These are phyloP conservation scores for Xylariaceae sp. DNA, from an alignment of 2,329 filamentous ascomycete genomes.

Conservation along the genomic window DNA sequence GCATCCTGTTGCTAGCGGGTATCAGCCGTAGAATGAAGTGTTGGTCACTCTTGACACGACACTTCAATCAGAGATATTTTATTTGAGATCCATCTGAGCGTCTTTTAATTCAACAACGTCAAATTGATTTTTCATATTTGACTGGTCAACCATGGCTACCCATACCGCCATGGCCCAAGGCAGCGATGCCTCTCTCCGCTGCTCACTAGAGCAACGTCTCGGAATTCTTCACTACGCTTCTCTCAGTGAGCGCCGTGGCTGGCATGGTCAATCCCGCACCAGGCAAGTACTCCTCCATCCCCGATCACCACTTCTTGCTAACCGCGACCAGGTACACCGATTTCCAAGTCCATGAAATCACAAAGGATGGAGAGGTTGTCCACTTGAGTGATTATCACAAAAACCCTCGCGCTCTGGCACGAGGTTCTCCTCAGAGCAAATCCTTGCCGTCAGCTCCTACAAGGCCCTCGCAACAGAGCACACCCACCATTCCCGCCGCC, in stretches of 20 bases:
- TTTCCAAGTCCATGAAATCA: conserved; percentile 88
- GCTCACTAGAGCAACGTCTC: conserved; percentile 30
- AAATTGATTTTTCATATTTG: too few species aligned
- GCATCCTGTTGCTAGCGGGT: too few species aligned
- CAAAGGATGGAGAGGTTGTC: conserved; percentile 68
- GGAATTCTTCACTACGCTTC: conserved; percentile 41
- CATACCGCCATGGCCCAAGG: conserved; percentile 35
- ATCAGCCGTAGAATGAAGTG: too few species aligned
- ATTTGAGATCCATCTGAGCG: too few species aligned
- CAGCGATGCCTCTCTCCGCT: conserved; percentile 29
- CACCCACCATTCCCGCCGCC: not conserved
- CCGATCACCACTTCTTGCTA: conserved; percentile 7
- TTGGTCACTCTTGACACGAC: too few species aligned
- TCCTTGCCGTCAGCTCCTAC: not conserved
- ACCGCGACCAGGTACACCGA: conserved; percentile 66
- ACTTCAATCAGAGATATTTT: too few species aligned
- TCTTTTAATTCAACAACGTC: too few species aligned
- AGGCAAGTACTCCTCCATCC: conserved; percentile 31
- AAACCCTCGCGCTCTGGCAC: conserved; percentile 27
- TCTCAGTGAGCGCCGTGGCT: conserved; percentile 36
- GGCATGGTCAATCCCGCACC: conserved; percentile 42
- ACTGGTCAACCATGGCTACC: conserved; percentile 30
- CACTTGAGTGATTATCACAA: conserved; percentile 57
- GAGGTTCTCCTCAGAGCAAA: conserved; percentile 12
- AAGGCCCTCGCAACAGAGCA: conserved; percentile 2